Evolutionary conservation across 1,139 yeast species (phyloP).

Genomic region (Lodderomyces theae): DNA sequence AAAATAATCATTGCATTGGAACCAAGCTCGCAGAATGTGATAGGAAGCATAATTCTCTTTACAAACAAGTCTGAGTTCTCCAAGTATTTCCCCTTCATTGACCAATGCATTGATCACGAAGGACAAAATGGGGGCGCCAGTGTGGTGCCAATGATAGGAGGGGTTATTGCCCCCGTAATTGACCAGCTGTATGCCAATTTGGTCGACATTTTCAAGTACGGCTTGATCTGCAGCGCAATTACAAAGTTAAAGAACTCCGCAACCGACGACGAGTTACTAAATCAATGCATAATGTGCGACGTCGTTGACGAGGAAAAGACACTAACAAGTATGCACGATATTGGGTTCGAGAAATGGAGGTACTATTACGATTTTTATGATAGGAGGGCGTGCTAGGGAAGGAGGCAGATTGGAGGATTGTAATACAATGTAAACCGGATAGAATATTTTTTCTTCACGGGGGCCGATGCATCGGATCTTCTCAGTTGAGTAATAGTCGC

Average conservation of each 20-base stretch:
- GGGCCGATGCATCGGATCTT: background rate
- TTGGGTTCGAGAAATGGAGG: conserved; percentile 45
- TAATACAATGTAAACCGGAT: conserved; percentile 5
- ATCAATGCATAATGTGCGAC: conserved; percentile 39
- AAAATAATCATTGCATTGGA: conserved; percentile 57
- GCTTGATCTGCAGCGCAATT: conserved; percentile 59
- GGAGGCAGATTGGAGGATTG: too few species aligned
- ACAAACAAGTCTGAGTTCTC: conserved; percentile 48
- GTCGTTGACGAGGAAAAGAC: conserved; percentile 35
- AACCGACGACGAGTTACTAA: conserved; percentile 16
- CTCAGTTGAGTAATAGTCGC: background rate
- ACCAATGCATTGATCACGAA: conserved; percentile 21
- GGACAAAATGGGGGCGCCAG: conserved; percentile 2
- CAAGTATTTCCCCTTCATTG: conserved; percentile 52
- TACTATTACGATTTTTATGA: conserved; percentile 40
- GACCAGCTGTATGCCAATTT: conserved; percentile 56
- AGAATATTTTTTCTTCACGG: background rate
- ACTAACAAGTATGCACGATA: conserved; percentile 36
- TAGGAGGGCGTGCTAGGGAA: conserved; percentile 14
- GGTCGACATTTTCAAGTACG: conserved; percentile 54
- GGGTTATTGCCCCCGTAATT: conserved; percentile 55
- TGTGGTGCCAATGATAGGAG: conserved; percentile 38
- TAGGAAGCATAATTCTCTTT: conserved; percentile 56
- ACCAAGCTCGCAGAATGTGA: conserved; percentile 51
- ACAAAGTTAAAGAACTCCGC: conserved; percentile 45